Percentiles rank a stretch among this genome's conserved stretches.
Evolutionary conservation across 768 basidiomycete species (phyloP).

Genomic region (Trametes villosa): DNA sequence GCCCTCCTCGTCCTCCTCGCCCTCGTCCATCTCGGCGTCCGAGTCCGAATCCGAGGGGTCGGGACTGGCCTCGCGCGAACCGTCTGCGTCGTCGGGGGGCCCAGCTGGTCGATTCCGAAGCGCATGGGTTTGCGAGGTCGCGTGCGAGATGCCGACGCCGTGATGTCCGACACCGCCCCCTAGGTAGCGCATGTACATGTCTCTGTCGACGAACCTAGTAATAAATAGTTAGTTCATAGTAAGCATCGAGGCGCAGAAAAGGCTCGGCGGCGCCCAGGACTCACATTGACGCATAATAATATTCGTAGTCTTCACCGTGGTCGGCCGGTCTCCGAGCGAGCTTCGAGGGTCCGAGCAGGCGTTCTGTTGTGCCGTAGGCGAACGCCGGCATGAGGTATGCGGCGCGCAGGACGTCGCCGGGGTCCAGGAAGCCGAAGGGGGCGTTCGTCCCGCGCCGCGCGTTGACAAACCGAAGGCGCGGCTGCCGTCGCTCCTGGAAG

Average conservation of each 20-base stretch:
- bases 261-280: too few relatives aligned
- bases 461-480: constrained; percentile 46
- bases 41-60: too few relatives aligned
- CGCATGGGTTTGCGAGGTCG: too few relatives aligned
- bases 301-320: constrained; percentile 24
- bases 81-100: too few relatives aligned
- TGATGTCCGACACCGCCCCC: too few relatives aligned
- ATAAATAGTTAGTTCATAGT: neutral
- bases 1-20: too few relatives aligned
- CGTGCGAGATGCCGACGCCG: too few relatives aligned
- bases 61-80: too few relatives aligned
- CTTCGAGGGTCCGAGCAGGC: constrained; percentile 10
- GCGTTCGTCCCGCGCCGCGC: constrained; percentile 23
- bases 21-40: too few relatives aligned
- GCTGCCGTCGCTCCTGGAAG: constrained; percentile 34
- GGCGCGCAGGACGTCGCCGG: constrained; percentile 41
- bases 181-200: constrained; percentile 34
- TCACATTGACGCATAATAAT: constrained; percentile 26
- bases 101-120: too few relatives aligned
- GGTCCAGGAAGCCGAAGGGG: constrained; percentile 53
- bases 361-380: constrained; percentile 25
- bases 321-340: constrained; percentile 9
- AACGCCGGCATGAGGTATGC: constrained; percentile 50
- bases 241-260: too few relatives aligned
- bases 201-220: constrained; percentile 34